A percentile compares a stretch with the other conserved stretches of the same genome.
Evolutionary conservation across 176 grass and related monocot genomes (phyloP).

Genomic region (Avena sativa): DNA sequence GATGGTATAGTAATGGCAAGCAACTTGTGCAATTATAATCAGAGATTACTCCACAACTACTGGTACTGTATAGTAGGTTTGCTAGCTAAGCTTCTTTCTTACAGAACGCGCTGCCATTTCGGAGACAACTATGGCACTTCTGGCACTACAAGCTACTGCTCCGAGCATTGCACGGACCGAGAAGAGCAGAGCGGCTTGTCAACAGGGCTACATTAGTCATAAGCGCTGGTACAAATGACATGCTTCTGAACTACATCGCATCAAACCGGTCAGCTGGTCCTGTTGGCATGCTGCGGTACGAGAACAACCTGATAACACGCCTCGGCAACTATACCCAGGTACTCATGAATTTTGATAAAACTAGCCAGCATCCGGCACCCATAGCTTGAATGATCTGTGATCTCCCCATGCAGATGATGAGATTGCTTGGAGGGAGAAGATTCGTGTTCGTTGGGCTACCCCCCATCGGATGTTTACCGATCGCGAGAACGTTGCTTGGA

Average conservation of each 20-base stretch:
- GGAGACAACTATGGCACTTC: conserved; percentile 56
- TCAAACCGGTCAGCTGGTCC: conserved; percentile 42
- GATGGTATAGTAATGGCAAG: background rate
- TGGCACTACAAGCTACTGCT: conserved; percentile 60
- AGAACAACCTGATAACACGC: conserved; percentile 55
- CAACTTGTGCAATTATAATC: background rate
- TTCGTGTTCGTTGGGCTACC: conserved; percentile 66
- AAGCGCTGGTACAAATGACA: conserved; percentile 66
- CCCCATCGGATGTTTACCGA: conserved; percentile 62
- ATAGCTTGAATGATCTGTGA: background rate
- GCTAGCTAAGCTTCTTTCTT: background rate
- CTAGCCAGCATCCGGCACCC: background rate
- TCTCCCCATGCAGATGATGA: conserved; percentile 50
- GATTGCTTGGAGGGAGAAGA: conserved; percentile 60
- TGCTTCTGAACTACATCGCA: conserved; percentile 45
- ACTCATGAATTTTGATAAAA: background rate
- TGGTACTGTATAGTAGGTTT: background rate
- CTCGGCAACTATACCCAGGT: conserved; percentile 69
- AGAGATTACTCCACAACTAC: background rate
- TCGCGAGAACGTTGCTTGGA: conserved; percentile 57
- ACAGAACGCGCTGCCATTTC: conserved; percentile 61
- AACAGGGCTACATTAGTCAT: conserved; percentile 64
- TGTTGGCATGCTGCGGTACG: conserved; percentile 40
- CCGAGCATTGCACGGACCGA: conserved; percentile 47
- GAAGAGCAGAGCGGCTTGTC: conserved; percentile 57